A percentile compares a stretch with the other conserved stretches of the same genome.
phyloP scores from a whole-genome alignment of 306 rosid genomes.

The Lathyrus sativus region DNA sequence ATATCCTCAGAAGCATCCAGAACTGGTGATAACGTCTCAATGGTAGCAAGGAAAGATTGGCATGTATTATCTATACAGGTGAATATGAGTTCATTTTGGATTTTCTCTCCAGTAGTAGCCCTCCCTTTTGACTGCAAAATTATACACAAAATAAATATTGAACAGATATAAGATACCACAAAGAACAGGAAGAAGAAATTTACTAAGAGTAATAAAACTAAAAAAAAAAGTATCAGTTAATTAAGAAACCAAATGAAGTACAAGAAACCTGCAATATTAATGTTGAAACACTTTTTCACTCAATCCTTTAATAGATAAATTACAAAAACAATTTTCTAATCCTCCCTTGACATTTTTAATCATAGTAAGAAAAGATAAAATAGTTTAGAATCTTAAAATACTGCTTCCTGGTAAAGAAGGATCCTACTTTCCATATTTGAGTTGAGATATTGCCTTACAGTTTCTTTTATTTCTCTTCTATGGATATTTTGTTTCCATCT shows the following conservation, averaged over 20 bases:
- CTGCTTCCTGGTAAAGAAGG: slow-evolving; percentile 22
- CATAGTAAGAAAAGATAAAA: slow-evolving; percentile 9
- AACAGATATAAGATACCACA: slow-evolving; percentile 24
- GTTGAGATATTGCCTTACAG: too few relatives aligned
- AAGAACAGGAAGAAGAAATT: slow-evolving; percentile 20
- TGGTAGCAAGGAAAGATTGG: slow-evolving; percentile 57
- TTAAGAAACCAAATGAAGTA: slow-evolving; percentile 25
- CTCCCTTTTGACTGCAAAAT: slow-evolving; percentile 59
- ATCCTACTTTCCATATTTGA: slow-evolving; percentile 11
- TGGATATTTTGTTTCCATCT: too few relatives aligned
- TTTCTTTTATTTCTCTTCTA: too few relatives aligned
- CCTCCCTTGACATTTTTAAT: slow-evolving; percentile 11
- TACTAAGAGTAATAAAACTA: slow-evolving; percentile 16
- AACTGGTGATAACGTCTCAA: slow-evolving; percentile 61
- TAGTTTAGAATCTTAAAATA: slow-evolving; percentile 1
- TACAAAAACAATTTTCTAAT: slow-evolving; percentile 11
- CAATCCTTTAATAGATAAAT: slow-evolving; percentile 3
- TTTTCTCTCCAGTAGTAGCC: slow-evolving; percentile 42
- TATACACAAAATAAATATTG: slow-evolving; percentile 33
- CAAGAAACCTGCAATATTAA: slow-evolving; percentile 32
- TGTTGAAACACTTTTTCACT: slow-evolving; percentile 23
- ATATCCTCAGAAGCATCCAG: slow-evolving; percentile 59
- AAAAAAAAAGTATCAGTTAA: slow-evolving; percentile 26
- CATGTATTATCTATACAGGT: slow-evolving; percentile 67
- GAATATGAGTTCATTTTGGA: slow-evolving; percentile 50